phyloP scores from a whole-genome alignment of 352 stramenopile species.

The Globisporangium irregulare region DNA sequence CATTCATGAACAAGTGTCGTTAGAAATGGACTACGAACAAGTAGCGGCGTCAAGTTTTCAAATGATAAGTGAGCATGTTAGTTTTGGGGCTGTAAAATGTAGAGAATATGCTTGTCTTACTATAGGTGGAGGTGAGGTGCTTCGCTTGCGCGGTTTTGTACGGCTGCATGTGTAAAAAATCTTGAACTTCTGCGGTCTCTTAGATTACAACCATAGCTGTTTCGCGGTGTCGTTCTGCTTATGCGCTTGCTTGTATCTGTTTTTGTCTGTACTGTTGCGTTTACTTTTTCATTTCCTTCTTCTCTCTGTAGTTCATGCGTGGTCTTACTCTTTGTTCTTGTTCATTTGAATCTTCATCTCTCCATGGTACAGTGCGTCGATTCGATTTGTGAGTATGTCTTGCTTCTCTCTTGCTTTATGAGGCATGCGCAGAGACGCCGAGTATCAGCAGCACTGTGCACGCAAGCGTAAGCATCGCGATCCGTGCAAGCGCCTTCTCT shows the following conservation, averaged over 20 bases:
- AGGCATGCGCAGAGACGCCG: slow-evolving; percentile 28
- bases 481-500: slow-evolving; percentile 29
- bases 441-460: slow-evolving; percentile 34
- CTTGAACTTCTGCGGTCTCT: not conserved
- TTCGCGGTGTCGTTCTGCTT: not conserved
- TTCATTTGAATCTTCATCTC: not conserved
- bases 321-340: not conserved
- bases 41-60: not conserved
- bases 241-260: not conserved
- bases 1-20: not conserved
- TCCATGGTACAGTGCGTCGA: not conserved
- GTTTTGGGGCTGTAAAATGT: not conserved
- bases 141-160: not conserved
- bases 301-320: not conserved
- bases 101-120: slow-evolving; percentile 7
- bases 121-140: not conserved
- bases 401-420: slow-evolving; percentile 2
- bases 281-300: not conserved
- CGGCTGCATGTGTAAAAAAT: not conserved
- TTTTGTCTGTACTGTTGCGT: not conserved
- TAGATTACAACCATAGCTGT: not conserved
- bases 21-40: not conserved
- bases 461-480: slow-evolving; percentile 33
- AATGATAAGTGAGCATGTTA: not conserved
- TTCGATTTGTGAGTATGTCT: not conserved